Conservation (phyloP, 768 basidiomycete species). For the Tricholoma saponaceum region DNA sequence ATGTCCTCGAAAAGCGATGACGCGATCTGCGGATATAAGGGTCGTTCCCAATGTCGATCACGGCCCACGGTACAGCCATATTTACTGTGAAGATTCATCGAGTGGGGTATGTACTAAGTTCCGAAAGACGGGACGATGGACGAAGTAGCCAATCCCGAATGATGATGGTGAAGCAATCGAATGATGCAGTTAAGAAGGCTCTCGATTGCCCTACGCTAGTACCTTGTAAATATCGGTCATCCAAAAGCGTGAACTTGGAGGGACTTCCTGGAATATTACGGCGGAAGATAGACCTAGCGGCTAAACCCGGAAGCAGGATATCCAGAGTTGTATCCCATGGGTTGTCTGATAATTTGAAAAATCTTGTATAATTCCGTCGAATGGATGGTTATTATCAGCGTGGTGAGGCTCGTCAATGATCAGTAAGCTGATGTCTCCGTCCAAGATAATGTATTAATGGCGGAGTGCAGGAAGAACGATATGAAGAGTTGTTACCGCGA, state of each 20-base stretch:
- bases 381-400: constrained; percentile 66
- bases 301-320: constrained; percentile 60
- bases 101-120: constrained; percentile 45
- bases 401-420: constrained; percentile 85
- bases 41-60: constrained; percentile 61
- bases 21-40: constrained; percentile 57
- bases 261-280: constrained; percentile 59
- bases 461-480: constrained; percentile 74
- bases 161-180: constrained; percentile 52
- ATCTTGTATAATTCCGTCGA: constrained; percentile 72
- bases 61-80: constrained; percentile 39
- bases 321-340: constrained; percentile 3
- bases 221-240: background rate
- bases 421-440: constrained; percentile 58
- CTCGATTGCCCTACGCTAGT: constrained; percentile 57
- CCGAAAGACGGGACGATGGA: constrained; percentile 66
- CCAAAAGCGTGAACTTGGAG: background rate
- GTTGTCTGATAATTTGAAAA: constrained; percentile 50
- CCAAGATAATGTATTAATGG: constrained; percentile 63
- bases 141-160: constrained; percentile 54
- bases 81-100: constrained; percentile 44
- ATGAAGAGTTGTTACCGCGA: constrained; percentile 74
- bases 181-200: constrained; percentile 65
- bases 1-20: constrained; percentile 33
- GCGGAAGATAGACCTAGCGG: constrained; percentile 81